Evolutionary conservation across 352 stramenopile genomes (phyloP), one percentile per base, ranked within the genome.

Genomic region (Phytopythium helicoides): DNA sequence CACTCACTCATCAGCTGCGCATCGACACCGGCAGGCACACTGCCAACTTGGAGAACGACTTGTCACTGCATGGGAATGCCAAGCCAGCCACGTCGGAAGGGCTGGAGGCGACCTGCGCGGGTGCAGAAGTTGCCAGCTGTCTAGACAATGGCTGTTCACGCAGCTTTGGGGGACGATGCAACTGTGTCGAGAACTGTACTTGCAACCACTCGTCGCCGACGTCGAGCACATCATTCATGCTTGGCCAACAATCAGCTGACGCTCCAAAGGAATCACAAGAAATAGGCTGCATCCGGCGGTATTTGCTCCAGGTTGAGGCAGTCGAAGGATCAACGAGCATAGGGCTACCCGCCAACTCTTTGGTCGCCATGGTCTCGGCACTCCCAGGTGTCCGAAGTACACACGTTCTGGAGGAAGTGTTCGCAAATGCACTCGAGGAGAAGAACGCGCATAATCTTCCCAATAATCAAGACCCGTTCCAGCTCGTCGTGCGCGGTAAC

Each of bases 131-230:
- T 14, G 72, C 66, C 11, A 87, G 71, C 38, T 89, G 77, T 42
- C 64, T 89, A 18, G 65, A 87, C 15, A 91, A 87, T 39, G 81
- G 81, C 14, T 91, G 81, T 19, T 58, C 73, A 5, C 64, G 74
- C 18, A 86, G 76, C 52, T 91, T 81, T 62, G 81, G 81, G 9
- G 73, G 76, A 3, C 38, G 56, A 11, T 91, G 81, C 48, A 91
- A 87, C 44, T 91, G 81, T 61, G 60, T 64, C 37, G 54, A 49
- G 2, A 57, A 69, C 12, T 91, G 81, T 36, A 70, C 53, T 0
- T 90, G 80, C 60, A 80, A 73, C 36, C 35, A 53, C 19, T 53
- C 47, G 22, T 53, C 47, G 1, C 47, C 47, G 33, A 53, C 47
- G 19, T 53, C 47, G 12, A 53, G 47, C 34, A 53, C 47, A 33